phyloP scores from a whole-genome alignment of 305 asterid genomes.

The Solanum aculeatissimum region DNA sequence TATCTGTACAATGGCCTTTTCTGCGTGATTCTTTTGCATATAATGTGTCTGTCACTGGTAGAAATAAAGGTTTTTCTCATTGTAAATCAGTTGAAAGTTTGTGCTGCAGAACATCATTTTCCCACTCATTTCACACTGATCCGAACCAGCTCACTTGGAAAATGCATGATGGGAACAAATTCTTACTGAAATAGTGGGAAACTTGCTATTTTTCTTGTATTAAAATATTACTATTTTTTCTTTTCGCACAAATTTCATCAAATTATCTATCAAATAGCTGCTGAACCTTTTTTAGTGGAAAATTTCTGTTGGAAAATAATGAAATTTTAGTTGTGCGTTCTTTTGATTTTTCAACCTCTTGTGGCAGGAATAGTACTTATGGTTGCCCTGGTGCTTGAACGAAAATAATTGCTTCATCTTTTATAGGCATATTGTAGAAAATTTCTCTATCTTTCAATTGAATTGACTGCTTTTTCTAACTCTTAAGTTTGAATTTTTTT shows the following conservation, averaged over 20 bases:
- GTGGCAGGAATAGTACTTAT: background rate
- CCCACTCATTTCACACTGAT: background rate
- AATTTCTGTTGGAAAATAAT: background rate
- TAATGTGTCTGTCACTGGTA: background rate
- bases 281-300: background rate
- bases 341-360: background rate
- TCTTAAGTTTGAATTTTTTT: background rate
- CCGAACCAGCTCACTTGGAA: background rate
- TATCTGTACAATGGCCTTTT: background rate
- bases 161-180: background rate
- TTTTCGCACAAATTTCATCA: background rate
- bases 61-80: background rate
- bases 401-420: background rate
- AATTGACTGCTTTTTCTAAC: background rate
- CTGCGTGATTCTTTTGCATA: background rate
- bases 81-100: background rate
- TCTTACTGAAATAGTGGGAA: background rate
- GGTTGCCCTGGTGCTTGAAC: background rate
- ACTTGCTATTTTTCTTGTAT: background rate
- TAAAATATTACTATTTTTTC: background rate
- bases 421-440: background rate
- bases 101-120: background rate
- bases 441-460: background rate
- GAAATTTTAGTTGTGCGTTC: background rate
- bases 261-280: background rate